Evolutionary conservation across 768 basidiomycete genomes (phyloP).

Genomic region (Clavaria fumosa): DNA sequence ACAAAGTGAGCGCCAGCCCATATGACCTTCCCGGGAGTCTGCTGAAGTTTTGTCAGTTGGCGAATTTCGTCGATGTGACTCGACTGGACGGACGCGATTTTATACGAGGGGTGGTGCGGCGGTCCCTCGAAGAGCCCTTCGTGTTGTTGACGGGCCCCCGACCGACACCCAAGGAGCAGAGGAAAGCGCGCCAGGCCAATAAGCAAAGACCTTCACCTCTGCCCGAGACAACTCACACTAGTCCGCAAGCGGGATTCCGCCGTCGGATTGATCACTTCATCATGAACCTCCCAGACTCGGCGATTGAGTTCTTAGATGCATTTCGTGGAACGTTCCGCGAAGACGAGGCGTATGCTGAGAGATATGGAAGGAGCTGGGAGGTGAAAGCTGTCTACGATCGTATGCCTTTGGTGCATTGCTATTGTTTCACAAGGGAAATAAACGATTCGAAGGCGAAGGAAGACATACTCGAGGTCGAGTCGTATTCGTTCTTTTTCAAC

Average conservation of each 20-base stretch:
- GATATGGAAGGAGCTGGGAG: constrained; percentile 15
- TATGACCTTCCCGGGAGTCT: no score
- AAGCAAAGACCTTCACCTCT: no score
- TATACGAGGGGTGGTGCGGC: constrained; percentile 43
- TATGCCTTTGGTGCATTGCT: constrained; percentile 89
- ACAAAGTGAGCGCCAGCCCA: no score
- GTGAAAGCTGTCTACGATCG: constrained; percentile 33
- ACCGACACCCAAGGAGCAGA: no score
- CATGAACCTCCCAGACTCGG: constrained; percentile 96
- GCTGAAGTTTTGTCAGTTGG: constrained; percentile 60
- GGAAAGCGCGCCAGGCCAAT: no score
- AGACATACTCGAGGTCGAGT: constrained; percentile 78
- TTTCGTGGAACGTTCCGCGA: constrained; percentile 56
- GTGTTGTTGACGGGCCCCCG: constrained; percentile 35
- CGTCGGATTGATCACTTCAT: constrained; percentile 76
- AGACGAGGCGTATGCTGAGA: constrained; percentile 10
- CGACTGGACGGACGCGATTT: constrained; percentile 83
- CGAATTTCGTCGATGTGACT: constrained; percentile 47
- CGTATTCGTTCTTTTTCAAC: no score
- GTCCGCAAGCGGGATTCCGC: no score
- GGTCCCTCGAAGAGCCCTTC: constrained; percentile 52
- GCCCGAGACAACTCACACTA: no score
- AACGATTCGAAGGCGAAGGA: constrained; percentile 48
- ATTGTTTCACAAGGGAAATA: constrained; percentile 87
- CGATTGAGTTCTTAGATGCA: constrained; percentile 78